Base-by-base conservation (phyloP, 2,329 filamentous ascomycete species). In the Colletotrichum sidae region DNA sequence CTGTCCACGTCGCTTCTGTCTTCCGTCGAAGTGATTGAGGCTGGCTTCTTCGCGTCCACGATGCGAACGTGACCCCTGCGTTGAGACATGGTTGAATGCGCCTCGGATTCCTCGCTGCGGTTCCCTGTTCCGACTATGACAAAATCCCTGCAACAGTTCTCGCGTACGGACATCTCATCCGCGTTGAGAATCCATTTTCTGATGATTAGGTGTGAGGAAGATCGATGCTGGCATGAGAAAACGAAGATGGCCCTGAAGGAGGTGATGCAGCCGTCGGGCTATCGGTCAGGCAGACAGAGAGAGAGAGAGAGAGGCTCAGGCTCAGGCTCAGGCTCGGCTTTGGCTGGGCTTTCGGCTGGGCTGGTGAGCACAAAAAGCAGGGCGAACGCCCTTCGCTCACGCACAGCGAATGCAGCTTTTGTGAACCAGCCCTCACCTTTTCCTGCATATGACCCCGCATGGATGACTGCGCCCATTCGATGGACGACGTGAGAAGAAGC, bases 361-460 rank as follows among this genome's bases (percentile, higher is more conserved):
- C 25, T 25, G 25, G 25, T 25, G 25, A 25, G 25, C 25, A 25
- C 25, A 25, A 25, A 42, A n/a, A 10, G 10, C 10, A 42, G 39
- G 39, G 39, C 39, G 39, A 42, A 3, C 39, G 39, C 39, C 39
- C 39, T 42, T n/a, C 33, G 13, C 33, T 12, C 17, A 50, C 46
- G 17, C 25, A 50, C 46, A 50, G 46, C 33, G 13, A 15, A 34
- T 25, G 33, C 17, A 8, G 13, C 46, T 35, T 50, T 34, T 34
- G 34, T 50, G 46, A 37, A n/a, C 46, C 33, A 50, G 46, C 46
- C 46, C 25, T 15, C 46, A 8, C 15, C 42, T 15, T 8, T 9
- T 44, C 42, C 42, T 37, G 46, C 42, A 45, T 11, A 45, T 50
- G 25, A 50, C 46, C 46, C 46, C 46, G 46, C 46, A 50, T 15